Evolutionary conservation across 352 stramenopile genomes (phyloP).

Genomic region (Globisporangium spiculum): DNA sequence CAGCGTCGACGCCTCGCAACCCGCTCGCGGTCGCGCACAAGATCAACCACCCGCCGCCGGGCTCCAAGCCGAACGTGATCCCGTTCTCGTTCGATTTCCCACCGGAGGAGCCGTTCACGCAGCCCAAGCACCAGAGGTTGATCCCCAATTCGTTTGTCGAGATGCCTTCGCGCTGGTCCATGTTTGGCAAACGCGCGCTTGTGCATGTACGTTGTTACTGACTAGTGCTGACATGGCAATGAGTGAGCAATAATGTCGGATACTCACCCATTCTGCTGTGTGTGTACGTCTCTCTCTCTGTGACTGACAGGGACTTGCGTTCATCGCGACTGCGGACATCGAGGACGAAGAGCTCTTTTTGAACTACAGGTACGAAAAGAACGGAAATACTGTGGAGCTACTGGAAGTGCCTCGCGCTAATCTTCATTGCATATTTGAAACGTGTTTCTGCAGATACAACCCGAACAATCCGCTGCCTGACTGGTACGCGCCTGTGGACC

Average conservation of each 20-base stretch:
- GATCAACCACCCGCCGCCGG: conserved; percentile 80
- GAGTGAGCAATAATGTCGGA: not conserved
- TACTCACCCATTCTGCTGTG: not conserved
- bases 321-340: conserved; percentile 79
- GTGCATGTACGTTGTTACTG: conserved; percentile 55
- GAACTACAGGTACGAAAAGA: conserved; percentile 50
- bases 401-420: not conserved
- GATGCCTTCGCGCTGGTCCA: conserved; percentile 71
- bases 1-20: conserved; percentile 62
- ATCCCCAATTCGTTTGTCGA: conserved; percentile 85
- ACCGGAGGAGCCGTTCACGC: conserved; percentile 68
- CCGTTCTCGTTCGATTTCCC: conserved; percentile 84
- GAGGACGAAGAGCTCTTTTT: conserved; percentile 83
- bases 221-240: conserved; percentile 5
- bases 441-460: conserved; percentile 57
- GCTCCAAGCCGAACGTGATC: conserved; percentile 71
- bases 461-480: conserved; percentile 61
- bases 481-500: conserved; percentile 83
- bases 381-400: not conserved
- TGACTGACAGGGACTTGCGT: conserved; percentile 55
- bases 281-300: not conserved
- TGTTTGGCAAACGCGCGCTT: conserved; percentile 82
- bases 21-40: conserved; percentile 77
- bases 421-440: not conserved
- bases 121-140: conserved; percentile 50